phyloP scores from a whole-genome alignment of 495 filamentous ascomycete species.

The Aspergillus olivimuriae region DNA sequence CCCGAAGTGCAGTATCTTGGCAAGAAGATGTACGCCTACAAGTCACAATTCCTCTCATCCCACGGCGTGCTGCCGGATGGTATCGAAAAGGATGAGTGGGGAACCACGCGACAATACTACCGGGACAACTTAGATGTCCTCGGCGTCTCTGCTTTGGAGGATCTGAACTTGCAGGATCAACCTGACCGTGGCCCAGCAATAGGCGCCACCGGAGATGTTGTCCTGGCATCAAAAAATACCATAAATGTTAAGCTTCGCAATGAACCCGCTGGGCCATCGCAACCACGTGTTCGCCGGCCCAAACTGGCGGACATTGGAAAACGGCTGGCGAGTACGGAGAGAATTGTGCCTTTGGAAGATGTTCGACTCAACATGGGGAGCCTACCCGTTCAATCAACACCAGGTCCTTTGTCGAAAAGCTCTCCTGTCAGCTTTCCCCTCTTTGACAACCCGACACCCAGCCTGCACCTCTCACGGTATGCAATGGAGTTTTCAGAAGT shows the following conservation, averaged over 20 bases:
- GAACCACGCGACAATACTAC: constrained; percentile 34
- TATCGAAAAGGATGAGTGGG: constrained; percentile 31
- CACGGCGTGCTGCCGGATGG: constrained; percentile 37
- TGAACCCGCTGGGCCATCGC: constrained; percentile 2
- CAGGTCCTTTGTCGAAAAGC: constrained; percentile 27
- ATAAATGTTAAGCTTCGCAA: constrained; percentile 5
- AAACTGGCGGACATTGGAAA: constrained; percentile 12
- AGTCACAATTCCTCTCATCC: constrained; percentile 34
- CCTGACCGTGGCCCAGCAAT: constrained; percentile 10
- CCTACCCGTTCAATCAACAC: constrained; percentile 18
- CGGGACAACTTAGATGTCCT: constrained; percentile 39
- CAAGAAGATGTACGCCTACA: constrained; percentile 35
- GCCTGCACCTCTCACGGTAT: constrained; percentile 31
- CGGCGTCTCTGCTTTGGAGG: constrained; percentile 31
- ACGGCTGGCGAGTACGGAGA: constrained; percentile 13
- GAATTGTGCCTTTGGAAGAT: constrained; percentile 16
- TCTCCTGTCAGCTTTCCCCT: constrained; percentile 32
- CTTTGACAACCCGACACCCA: constrained; percentile 16
- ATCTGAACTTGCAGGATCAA: constrained; percentile 22
- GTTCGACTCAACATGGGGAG: constrained; percentile 18
- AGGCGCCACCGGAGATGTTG: constrained; percentile 15
- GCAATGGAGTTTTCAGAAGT: constrained; percentile 38
- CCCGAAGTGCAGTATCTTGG: constrained; percentile 39
- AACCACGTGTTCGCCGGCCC: constrained; percentile 6
- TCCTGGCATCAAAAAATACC: constrained; percentile 17